Conservation (phyloP, 2,329 filamentous ascomycete genomes). For the Aspergillaceae sp. region DNA sequence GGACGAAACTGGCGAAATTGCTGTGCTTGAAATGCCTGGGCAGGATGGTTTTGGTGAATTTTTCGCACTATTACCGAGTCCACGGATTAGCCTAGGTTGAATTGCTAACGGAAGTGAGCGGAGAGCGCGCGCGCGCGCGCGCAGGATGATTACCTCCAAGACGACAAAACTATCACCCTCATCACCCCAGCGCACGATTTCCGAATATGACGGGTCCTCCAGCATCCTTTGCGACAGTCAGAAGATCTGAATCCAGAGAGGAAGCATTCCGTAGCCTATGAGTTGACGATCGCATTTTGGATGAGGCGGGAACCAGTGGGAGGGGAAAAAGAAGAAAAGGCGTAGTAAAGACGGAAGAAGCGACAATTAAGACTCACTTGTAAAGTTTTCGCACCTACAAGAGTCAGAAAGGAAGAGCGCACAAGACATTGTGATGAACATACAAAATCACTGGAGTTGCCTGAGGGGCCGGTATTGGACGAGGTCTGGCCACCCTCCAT, state of each 20-base stretch:
- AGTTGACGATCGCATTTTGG: too few relatives aligned
- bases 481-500: slow-evolving; percentile 41
- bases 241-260: too few relatives aligned
- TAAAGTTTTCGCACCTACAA: slow-evolving; percentile 89
- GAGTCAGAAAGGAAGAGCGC: slow-evolving; percentile 13
- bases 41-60: slow-evolving; percentile 93
- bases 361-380: slow-evolving; percentile 57
- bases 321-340: not conserved
- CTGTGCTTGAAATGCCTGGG: slow-evolving; percentile 99
- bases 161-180: slow-evolving; percentile 95
- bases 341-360: not conserved
- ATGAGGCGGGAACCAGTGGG: slow-evolving; percentile 5
- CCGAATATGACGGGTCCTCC: slow-evolving; percentile 85
- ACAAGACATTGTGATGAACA: slow-evolving; percentile 36
- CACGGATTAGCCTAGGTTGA: slow-evolving; percentile 9
- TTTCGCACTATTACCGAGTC: slow-evolving; percentile 64
- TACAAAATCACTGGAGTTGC: slow-evolving; percentile 94
- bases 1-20: slow-evolving; percentile 95
- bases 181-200: slow-evolving; percentile 91
- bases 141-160: slow-evolving; percentile 61
- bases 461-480: slow-evolving; percentile 44
- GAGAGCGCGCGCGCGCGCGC: slow-evolving; percentile 1
- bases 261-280: too few relatives aligned
- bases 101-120: slow-evolving; percentile 2
- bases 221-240: slow-evolving; percentile 61